Conservation (phyloP, 257 asterid genomes). For the Sherardia arvensis region DNA sequence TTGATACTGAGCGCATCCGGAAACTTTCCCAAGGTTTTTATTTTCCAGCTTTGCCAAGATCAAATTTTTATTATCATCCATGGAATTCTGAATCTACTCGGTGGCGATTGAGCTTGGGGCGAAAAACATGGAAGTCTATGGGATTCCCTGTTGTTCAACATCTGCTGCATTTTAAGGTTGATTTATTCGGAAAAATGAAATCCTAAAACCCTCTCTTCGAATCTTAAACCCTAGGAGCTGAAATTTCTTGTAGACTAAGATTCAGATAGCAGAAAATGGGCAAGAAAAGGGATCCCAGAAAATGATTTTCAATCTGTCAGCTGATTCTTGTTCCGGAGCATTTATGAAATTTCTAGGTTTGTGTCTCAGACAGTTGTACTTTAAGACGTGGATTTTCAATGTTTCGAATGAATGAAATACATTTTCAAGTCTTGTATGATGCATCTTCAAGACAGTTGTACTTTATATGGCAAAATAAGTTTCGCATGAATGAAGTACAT, state of each 20-base stretch:
- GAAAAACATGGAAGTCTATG: slow-evolving; percentile 17
- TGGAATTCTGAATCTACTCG: slow-evolving; percentile 93
- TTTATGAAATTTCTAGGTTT: neutral
- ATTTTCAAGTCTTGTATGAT: too few species aligned
- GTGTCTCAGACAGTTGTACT: too few species aligned
- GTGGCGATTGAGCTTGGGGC: slow-evolving; percentile 70
- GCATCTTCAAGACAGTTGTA: too few species aligned
- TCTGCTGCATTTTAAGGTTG: slow-evolving; percentile 25
- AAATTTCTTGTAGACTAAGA: neutral
- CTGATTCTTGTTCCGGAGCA: neutral
- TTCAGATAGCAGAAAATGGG: neutral
- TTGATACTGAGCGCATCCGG: slow-evolving; percentile 98
- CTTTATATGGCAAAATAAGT: too few species aligned
- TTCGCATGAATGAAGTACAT: too few species aligned
- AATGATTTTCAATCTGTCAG: neutral
- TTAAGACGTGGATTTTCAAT: too few species aligned
- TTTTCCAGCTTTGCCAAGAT: slow-evolving; percentile 85
- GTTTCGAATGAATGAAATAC: too few species aligned
- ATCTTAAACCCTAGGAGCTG: slow-evolving; percentile 18
- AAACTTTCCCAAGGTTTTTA: slow-evolving; percentile 76
- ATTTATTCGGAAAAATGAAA: neutral
- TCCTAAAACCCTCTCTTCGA: slow-evolving; percentile 3
- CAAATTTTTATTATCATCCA: slow-evolving; percentile 92
- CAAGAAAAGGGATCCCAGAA: neutral
- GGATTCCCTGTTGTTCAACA: slow-evolving; percentile 46